phyloP scores from a whole-genome alignment of 2,329 filamentous ascomycete genomes.

The Cladosporium velox region DNA sequence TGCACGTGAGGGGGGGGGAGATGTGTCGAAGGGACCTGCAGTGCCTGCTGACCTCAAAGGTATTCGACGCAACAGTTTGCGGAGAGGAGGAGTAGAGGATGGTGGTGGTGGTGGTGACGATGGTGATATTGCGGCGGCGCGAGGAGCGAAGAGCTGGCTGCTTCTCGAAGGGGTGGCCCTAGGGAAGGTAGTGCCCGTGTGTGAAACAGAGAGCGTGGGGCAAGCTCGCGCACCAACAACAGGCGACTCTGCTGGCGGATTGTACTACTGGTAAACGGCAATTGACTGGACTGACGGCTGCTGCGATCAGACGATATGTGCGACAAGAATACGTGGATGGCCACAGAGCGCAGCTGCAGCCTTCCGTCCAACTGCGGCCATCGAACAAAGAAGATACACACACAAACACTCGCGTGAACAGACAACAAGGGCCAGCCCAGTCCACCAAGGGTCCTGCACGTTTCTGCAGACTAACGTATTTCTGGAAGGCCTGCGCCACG shows the following conservation, averaged over 20 bases:
- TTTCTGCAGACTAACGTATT: constrained; percentile 9
- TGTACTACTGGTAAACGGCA: not conserved
- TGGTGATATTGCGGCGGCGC: not conserved
- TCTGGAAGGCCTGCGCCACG: constrained; percentile 4
- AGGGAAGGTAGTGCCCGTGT: not conserved
- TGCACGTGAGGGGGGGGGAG: constrained; percentile 20
- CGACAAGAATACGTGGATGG: not conserved
- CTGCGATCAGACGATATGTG: not conserved
- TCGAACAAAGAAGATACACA: not conserved
- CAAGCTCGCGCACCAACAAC: not conserved
- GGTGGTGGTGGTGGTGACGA: not conserved
- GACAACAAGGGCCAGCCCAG: not conserved
- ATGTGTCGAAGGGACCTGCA: constrained; percentile 65
- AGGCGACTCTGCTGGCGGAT: not conserved
- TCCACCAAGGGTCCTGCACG: constrained; percentile 3
- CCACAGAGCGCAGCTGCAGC: not conserved
- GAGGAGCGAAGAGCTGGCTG: constrained; percentile 5
- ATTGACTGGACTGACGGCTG: not conserved
- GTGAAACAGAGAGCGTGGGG: not conserved
- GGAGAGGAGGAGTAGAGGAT: constrained; percentile 7
- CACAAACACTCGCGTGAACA: not conserved
- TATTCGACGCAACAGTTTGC: constrained; percentile 45
- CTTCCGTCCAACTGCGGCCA: not conserved
- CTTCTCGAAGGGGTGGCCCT: not conserved
- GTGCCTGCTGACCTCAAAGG: constrained; percentile 82